These are phyloP conservation scores for Aspergillus sp. DNA, from an alignment of 2,329 filamentous ascomycete species.

Conservation along the genomic window DNA sequence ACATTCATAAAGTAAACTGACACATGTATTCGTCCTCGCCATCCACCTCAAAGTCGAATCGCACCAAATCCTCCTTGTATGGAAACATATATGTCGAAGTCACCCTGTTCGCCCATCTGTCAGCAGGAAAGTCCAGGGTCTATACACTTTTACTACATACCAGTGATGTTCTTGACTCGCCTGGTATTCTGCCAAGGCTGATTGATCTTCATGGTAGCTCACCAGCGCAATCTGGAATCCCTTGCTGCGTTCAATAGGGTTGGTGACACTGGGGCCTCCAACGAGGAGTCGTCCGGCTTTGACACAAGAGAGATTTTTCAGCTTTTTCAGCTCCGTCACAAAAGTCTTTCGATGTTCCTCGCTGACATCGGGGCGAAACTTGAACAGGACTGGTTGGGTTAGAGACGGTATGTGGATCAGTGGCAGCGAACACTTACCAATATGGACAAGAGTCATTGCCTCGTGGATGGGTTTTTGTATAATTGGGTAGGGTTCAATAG, in stretches of 20 bases:
- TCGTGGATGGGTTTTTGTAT: background rate
- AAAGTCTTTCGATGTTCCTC: conserved; percentile 46
- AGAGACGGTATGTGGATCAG: background rate
- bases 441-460: conserved; percentile 4
- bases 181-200: conserved; percentile 52
- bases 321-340: conserved; percentile 46
- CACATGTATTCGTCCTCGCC: conserved; percentile 33
- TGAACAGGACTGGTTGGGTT: conserved; percentile 48
- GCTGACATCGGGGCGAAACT: conserved; percentile 45
- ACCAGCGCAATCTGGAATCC: conserved; percentile 52
- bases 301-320: conserved; percentile 50
- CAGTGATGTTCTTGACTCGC: conserved; percentile 52
- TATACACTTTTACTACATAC: conserved; percentile 25
- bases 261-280: conserved; percentile 53
- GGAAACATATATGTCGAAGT: conserved; percentile 53
- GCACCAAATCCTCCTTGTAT: conserved; percentile 52
- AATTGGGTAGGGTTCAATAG: background rate
- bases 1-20: conserved; percentile 4
- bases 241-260: conserved; percentile 52
- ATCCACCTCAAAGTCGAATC: conserved; percentile 55
- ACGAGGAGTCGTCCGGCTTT: conserved; percentile 49
- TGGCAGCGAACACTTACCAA: background rate
- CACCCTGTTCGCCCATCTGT: conserved; percentile 40
- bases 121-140: background rate
- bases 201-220: conserved; percentile 49